These are phyloP conservation scores for Phlebiopsis flavidoalba DNA, from an alignment of 768 basidiomycete species.

Conservation along the genomic window DNA sequence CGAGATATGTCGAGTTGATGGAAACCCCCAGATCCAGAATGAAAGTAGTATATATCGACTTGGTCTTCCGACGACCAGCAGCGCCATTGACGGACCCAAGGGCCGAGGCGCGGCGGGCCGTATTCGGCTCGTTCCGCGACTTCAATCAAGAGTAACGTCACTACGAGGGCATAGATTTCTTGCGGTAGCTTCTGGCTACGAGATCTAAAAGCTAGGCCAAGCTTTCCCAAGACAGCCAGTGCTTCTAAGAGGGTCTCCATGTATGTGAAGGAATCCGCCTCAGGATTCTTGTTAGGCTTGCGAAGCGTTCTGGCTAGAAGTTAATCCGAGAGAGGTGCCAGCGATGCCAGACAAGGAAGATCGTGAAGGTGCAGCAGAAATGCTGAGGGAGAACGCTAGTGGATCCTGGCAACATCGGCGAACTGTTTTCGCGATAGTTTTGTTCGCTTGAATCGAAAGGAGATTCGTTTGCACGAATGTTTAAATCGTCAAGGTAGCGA, in stretches of 20 bases:
- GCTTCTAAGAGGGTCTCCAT: constrained; percentile 92
- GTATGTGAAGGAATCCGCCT: constrained; percentile 89
- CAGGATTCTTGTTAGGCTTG: constrained; percentile 57
- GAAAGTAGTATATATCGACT: constrained; percentile 14
- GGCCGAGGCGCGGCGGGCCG: constrained; percentile 46
- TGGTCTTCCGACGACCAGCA: constrained; percentile 6
- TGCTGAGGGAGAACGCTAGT: constrained; percentile 13
- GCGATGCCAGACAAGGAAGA: constrained; percentile 17
- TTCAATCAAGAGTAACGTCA: constrained; percentile 75
- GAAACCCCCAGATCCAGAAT: constrained; percentile 7
- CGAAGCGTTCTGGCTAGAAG: background rate
- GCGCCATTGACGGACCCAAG: constrained; percentile 28
- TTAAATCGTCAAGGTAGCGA: constrained; percentile 60
- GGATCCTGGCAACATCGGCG: constrained; percentile 6
- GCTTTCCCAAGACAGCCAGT: constrained; percentile 84
- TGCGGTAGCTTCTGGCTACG: constrained; percentile 76
- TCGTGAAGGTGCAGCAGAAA: constrained; percentile 14
- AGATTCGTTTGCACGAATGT: constrained; percentile 71
- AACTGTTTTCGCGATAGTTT: constrained; percentile 11
- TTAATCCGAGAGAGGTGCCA: constrained; percentile 8
- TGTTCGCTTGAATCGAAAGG: constrained; percentile 58
- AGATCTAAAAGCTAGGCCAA: constrained; percentile 81
- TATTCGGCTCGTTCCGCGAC: constrained; percentile 89
- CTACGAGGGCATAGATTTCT: constrained; percentile 83
- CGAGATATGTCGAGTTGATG: constrained; percentile 7